Base-by-base conservation (phyloP, 129 eudicot genomes). In the Flaveria trinervia region DNA sequence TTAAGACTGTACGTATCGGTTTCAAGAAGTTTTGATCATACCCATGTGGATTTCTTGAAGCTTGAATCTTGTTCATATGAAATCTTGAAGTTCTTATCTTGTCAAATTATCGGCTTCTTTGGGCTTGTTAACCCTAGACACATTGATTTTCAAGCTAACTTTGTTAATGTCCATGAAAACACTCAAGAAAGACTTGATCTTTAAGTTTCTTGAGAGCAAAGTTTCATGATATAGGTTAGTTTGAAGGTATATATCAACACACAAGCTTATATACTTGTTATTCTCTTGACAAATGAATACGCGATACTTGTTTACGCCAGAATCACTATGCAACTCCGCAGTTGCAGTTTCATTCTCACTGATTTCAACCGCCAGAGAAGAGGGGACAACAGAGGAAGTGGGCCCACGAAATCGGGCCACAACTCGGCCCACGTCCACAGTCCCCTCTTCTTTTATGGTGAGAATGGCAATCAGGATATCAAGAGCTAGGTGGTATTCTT, bases 381-480 rank as follows among this genome's bases (percentile, higher is more conserved):
- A 76, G 20, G 75, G 70, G 68, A 65, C 43, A 2, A 8, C 33
- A 2, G 73, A 74, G 20, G 74, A 54, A 23, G 18, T 16, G 28
- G 77, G 73, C 72, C 73, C 55, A 6, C 62, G 79, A 64, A 64
- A 9, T 15, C 69, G 89, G 78, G 20, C 75, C 15, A 17, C 76
- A 0, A 39, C 81, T 57, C 85, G 82, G 2, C 39, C 48, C 65
- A 15, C 76, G 0, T 6, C 75, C 3, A 12, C 54, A 11, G 13
- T 57, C 57, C 82, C 86, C 49, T 68, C 90, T 13, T 79, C 98
- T 41, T 77, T 86, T 76, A 71, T 86, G 85, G 82, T 88, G 55
- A 84, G 97, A 77, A 78, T 89, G 87, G 99, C 97, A 22, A 89
- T 91, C 74, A 94, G 92, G 68, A 78, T 91, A 73, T 91, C 99